phyloP scores from a whole-genome alignment of 2,329 filamentous ascomycete genomes.

The Cladorrhinum sp. region DNA sequence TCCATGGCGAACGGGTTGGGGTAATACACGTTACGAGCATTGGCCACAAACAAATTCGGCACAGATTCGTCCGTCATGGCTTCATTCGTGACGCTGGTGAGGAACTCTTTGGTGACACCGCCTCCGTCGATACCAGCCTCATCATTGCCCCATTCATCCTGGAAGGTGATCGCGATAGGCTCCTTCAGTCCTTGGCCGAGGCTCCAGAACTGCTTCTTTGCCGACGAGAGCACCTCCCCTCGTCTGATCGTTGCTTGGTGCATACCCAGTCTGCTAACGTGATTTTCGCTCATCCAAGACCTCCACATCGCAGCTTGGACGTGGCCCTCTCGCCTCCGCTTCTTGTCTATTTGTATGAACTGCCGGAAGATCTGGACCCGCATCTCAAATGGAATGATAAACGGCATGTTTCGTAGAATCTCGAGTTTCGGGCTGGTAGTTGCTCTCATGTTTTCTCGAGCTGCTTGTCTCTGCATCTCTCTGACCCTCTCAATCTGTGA shows the following conservation, averaged over 20 bases:
- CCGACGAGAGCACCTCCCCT: conserved; percentile 79
- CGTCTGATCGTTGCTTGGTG: conserved; percentile 80
- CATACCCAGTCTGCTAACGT: conserved; percentile 39
- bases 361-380: conserved; percentile 90
- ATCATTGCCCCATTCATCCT: conserved; percentile 79
- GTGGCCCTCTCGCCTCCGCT: conserved; percentile 63
- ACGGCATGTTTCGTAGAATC: conserved; percentile 92
- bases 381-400: conserved; percentile 89
- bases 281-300: conserved; percentile 49
- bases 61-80: conserved; percentile 60
- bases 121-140: conserved; percentile 97
- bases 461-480: conserved; percentile 62
- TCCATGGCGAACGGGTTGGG: conserved; percentile 80
- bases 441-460: conserved; percentile 69
- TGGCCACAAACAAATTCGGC: conserved; percentile 72
- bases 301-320: conserved; percentile 75
- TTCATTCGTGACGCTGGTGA: conserved; percentile 82
- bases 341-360: conserved; percentile 83
- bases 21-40: conserved; percentile 81
- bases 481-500: conserved; percentile 62
- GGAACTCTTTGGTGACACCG: conserved; percentile 94
- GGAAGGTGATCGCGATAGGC: conserved; percentile 93
- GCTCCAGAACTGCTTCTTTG: conserved; percentile 76
- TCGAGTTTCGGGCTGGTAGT: conserved; percentile 82
- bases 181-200: conserved; percentile 85